Evolutionary conservation across 1,284 basidiomycete genomes (phyloP), one percentile per base, ranked within the genome.

Genomic region (Sanghuangporus sanghuang): DNA sequence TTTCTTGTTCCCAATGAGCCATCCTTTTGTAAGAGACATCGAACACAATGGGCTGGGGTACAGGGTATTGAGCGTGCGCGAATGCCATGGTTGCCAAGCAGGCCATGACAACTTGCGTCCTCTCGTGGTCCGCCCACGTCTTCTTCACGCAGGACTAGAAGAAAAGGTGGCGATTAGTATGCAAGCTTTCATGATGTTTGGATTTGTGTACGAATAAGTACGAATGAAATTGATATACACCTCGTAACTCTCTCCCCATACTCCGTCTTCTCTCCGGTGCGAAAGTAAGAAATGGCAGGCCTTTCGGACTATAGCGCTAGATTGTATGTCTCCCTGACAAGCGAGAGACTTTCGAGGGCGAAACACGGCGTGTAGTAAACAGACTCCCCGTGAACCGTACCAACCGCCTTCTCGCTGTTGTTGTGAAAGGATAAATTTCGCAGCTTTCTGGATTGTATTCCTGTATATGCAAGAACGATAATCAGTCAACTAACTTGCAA

Each of bases 161-260:
- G 39, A n/a, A 12, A 49, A n/a, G n/a, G 2, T 11, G 40, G 11
- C 9, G n/a, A 49, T 12, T 11, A 57, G 60, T 21, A 27, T 6
- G 23, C 23, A 23, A 23, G 23, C 23, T 23, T 23, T 23, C 23
- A 23, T 23, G 2, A 23, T 23, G 23, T 23, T 23, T 23, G 23
- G 23, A 1, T 23, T 23, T 23, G 23, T 23, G 23, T 23, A 23
- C 23, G 23, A 23, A 23, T 23, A 23, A 23, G 23, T 23, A 23
- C 23, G 23, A 23, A 23, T 23, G 23, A 23, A 2, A 65, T 39
- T 5, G 27, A 16, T 36, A 67, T 83, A 65, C 64, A 94, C 95
- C 86, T 93, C 89, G 76, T 95, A 98, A 69, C 92, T 96, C 76
- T 99, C 97, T 16, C 96, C 96, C 96, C 97, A 99, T 1, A 97